phyloP scores from a whole-genome alignment of 768 basidiomycete species.

The Solioccasus polychromus region DNA sequence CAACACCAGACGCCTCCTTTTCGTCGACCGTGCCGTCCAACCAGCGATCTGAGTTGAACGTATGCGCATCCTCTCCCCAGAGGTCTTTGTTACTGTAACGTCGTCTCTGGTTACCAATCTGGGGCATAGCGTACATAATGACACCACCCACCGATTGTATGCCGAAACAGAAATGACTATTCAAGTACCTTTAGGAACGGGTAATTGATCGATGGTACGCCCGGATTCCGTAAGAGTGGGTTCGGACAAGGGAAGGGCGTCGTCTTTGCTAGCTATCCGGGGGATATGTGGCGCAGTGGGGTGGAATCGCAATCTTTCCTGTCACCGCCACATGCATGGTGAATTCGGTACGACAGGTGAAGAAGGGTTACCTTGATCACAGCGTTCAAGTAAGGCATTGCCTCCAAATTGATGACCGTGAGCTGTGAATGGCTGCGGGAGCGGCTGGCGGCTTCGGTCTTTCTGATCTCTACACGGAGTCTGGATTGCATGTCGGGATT shows the following conservation, averaged over 20 bases:
- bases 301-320: conserved; percentile 47
- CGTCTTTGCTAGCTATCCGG: conserved; percentile 49
- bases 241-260: conserved; percentile 56
- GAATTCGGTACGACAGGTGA: conserved; percentile 15
- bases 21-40: no score
- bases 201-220: conserved; percentile 39
- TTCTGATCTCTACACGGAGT: conserved; percentile 41
- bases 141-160: conserved; percentile 47
- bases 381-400: conserved; percentile 44
- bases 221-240: conserved; percentile 48
- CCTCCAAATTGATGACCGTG: conserved; percentile 39
- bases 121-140: neutral
- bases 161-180: conserved; percentile 50
- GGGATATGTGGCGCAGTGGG: conserved; percentile 48
- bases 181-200: conserved; percentile 49
- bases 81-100: conserved; percentile 14
- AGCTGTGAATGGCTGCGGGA: conserved; percentile 3
- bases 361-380: conserved; percentile 28
- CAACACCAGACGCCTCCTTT: neutral
- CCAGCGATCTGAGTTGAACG: conserved; percentile 18
- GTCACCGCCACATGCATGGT: neutral
- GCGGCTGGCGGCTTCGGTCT: neutral
- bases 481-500: conserved; percentile 54
- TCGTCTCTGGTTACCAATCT: neutral
- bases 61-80: no score